A percentile compares a stretch with the other conserved stretches of the same genome.
Evolutionary conservation across 495 filamentous ascomycete genomes (phyloP).

Genomic region (Aspergillus baeticus): DNA sequence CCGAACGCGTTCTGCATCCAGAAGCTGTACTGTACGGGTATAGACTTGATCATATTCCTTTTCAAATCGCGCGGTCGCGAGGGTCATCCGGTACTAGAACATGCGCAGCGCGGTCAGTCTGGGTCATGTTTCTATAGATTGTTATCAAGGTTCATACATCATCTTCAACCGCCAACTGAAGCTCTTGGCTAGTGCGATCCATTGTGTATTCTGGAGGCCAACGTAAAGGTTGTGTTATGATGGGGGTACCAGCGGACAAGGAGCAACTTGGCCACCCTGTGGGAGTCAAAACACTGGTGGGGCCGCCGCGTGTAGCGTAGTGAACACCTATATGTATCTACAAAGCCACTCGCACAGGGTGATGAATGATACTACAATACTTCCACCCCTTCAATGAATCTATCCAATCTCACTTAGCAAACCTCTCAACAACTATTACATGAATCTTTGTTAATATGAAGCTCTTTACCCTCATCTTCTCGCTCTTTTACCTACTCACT

Average conservation of each 20-base stretch:
- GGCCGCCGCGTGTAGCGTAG: conserved; percentile 10
- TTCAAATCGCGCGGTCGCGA: conserved; percentile 56
- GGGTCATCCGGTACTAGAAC: conserved; percentile 40
- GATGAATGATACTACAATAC: not conserved
- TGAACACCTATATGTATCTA: conserved; percentile 28
- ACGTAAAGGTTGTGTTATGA: not conserved
- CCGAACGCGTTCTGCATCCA: conserved; percentile 67
- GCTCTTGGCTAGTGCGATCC: no score
- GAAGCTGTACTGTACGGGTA: conserved; percentile 56
- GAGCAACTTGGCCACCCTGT: not conserved
- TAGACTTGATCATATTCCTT: conserved; percentile 61
- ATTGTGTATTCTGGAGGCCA: not conserved
- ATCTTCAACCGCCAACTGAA: conserved; percentile 21
- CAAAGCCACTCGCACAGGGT: not conserved
- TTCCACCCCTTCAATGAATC: no score
- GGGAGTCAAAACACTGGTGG: conserved; percentile 1
- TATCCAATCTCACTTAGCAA: no score
- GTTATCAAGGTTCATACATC: conserved; percentile 19
- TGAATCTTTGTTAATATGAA: conserved; percentile 43
- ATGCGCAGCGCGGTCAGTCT: conserved; percentile 2
- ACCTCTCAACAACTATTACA: not conserved
- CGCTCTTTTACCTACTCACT: conserved; percentile 48
- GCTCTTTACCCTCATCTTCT: conserved; percentile 53
- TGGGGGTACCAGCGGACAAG: no score
- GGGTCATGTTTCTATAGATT: not conserved